These are phyloP conservation scores for Sicyos baderoa DNA, from an alignment of 306 rosid species.

Conservation along the genomic window DNA sequence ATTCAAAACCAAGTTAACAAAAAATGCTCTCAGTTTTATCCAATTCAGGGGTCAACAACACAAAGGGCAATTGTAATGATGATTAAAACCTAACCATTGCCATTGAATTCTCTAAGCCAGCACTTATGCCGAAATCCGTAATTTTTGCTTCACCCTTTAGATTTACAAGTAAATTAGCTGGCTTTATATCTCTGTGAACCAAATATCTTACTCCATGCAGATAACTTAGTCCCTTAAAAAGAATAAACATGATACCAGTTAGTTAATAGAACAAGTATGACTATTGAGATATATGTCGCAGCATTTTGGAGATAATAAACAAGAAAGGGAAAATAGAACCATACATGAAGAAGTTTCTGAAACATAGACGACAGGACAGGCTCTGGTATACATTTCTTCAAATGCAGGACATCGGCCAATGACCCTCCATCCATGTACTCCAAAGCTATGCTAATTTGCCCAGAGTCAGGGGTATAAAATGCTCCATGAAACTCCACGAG, in stretches of 20 bases:
- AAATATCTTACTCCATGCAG: slow-evolving; percentile 85
- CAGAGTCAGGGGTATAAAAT: slow-evolving; percentile 92
- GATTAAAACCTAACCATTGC: slow-evolving; percentile 66
- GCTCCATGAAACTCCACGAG: slow-evolving; percentile 98
- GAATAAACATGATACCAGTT: neutral
- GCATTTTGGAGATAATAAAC: slow-evolving; percentile 14
- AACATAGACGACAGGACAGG: slow-evolving; percentile 79
- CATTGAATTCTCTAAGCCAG: slow-evolving; percentile 93
- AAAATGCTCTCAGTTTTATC: neutral
- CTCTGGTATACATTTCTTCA: slow-evolving; percentile 62
- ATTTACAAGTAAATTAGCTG: slow-evolving; percentile 86
- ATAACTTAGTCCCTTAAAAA: slow-evolving; percentile 70
- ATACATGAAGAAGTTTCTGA: slow-evolving; percentile 76
- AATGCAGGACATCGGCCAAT: slow-evolving; percentile 66
- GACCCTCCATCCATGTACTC: slow-evolving; percentile 99
- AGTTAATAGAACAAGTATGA: slow-evolving; percentile 9
- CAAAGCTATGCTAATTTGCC: slow-evolving; percentile 94
- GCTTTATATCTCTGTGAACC: slow-evolving; percentile 96
- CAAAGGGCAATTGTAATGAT: neutral
- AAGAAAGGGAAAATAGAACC: slow-evolving; percentile 19
- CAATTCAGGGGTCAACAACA: neutral
- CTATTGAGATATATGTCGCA: slow-evolving; percentile 10
- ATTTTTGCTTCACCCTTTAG: slow-evolving; percentile 95
- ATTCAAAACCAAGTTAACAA: slow-evolving; percentile 17
- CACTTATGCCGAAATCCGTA: slow-evolving; percentile 93